Base-by-base conservation (phyloP, 2,329 filamentous ascomycete genomes). In the Monilinia laxa region DNA sequence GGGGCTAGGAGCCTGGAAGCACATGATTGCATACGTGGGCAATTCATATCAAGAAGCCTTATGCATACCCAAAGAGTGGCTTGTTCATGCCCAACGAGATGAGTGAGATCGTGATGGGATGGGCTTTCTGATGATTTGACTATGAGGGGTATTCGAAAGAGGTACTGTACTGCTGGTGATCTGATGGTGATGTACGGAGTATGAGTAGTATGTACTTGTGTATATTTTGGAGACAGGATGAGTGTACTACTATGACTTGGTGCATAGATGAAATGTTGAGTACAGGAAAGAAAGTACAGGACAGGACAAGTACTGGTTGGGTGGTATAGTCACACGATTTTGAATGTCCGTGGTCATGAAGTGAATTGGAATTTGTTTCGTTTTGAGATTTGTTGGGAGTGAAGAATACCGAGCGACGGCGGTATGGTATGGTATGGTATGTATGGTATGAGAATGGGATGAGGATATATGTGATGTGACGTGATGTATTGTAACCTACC, bases 1-100 rank as follows among this genome's bases (percentile, higher is more conserved):
- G 18, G 45, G 18, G 18, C 38, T 40, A 40, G 40, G 42, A 35
- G 31, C 18, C 14, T 20, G 49, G 45, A 38, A 49, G 58, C 58
- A 25, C 58, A 51, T 62, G 58, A 51, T 62, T 62, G 58, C 47
- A 56, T 62, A 62, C 58, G 58, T 62, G 58, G 58, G 58, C 58
- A 11, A 40, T 51, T 62, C 10, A 62, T 25, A 62, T 6, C 58
- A 52, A 60, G 58, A 62, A 51, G 58, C 58, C 58, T 62, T 31
- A 51, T 62, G 47, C 31, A 49, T 49, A 62, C 58, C 58, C 58
- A 51, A 62, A 38, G 31, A 25, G 47, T 47, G 16, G 40, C 11
- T 58, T n/a, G 23, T 58, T 62, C 45, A 25, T 62, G 58, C 58
- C 58, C 58, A 62, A 62, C 58, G 58, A 51, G 58, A 40, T 40